Conservation (phyloP, 2,329 filamentous ascomycete genomes). For the Alternaria sp. region DNA sequence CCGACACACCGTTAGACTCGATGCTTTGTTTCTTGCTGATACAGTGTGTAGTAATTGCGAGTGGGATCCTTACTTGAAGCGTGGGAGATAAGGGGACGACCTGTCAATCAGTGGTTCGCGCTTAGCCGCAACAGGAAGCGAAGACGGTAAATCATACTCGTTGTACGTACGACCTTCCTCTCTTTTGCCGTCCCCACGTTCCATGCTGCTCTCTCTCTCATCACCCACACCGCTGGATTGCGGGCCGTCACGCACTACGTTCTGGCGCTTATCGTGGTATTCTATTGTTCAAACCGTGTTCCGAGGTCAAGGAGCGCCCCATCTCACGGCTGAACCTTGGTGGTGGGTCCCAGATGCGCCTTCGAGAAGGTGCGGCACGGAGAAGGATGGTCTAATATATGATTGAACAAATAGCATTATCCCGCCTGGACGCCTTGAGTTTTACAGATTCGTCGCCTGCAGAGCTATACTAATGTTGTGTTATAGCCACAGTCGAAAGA, state of each 20-base stretch:
- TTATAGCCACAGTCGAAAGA: not conserved
- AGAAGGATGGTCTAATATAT: slow-evolving; percentile 5
- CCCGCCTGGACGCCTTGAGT: not conserved
- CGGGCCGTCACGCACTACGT: slow-evolving; percentile 3
- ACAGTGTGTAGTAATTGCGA: slow-evolving; percentile 4
- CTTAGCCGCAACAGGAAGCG: slow-evolving; percentile 8
- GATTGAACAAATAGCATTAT: slow-evolving; percentile 1
- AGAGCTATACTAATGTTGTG: not conserved
- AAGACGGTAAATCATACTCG: not conserved
- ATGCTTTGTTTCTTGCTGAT: slow-evolving; percentile 12
- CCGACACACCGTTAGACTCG: not conserved
- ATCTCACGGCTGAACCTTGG: slow-evolving; percentile 14
- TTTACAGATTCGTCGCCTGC: not conserved
- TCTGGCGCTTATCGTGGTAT: slow-evolving; percentile 1
- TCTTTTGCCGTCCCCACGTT: not conserved
- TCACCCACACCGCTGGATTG: slow-evolving; percentile 6
- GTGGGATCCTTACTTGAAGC: slow-evolving; percentile 6
- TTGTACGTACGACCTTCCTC: slow-evolving; percentile 8
- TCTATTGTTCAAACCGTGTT: slow-evolving; percentile 5
- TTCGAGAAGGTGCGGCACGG: slow-evolving; percentile 10
- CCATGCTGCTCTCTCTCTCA: not conserved
- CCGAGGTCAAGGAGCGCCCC: slow-evolving; percentile 10
- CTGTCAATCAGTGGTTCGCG: slow-evolving; percentile 15
- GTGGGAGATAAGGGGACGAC: slow-evolving; percentile 16
- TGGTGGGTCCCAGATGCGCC: slow-evolving; percentile 9